Conservation (phyloP, 2,329 filamentous ascomycete genomes). For the Hysterium pulicare region DNA sequence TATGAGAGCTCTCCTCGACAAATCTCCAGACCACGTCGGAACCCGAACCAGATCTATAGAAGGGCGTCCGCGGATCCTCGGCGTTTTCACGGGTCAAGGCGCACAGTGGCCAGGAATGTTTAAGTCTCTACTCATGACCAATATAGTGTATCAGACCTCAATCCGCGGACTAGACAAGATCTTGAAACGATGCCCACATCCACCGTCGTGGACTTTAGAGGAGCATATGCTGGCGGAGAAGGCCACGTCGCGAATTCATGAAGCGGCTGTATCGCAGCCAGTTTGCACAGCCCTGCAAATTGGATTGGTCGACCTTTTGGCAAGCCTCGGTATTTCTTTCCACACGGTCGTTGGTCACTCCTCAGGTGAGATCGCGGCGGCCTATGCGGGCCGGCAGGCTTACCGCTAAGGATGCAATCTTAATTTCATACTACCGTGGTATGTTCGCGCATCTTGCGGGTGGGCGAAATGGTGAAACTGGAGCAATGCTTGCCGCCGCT, state of each 20-base stretch:
- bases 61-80: constrained; percentile 3
- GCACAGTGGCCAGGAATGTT: constrained; percentile 10
- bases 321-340: constrained; percentile 2
- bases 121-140: constrained; percentile 3
- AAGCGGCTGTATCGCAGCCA: constrained; percentile 13
- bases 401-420: constrained; percentile 2
- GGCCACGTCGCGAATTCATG: constrained; percentile 2
- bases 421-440: constrained; percentile 5
- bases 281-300: constrained; percentile 11
- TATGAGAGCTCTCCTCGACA: background rate
- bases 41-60: constrained; percentile 1
- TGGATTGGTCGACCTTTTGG: constrained; percentile 1
- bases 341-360: constrained; percentile 10
- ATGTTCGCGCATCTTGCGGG: background rate
- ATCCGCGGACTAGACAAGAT: background rate
- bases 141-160: background rate
- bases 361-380: constrained; percentile 12
- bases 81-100: constrained; percentile 12
- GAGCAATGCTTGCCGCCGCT: constrained; percentile 29
- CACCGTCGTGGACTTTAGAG: background rate
- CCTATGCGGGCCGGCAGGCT: constrained; percentile 8
- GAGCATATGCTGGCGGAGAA: background rate
- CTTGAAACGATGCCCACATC: background rate
- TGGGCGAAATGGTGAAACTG: constrained; percentile 9
- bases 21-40: background rate